Evolutionary conservation across 192 early-diverging fungal species (phyloP), one percentile per base, ranked within the genome.

Genomic region (Coemansia pectinata): DNA sequence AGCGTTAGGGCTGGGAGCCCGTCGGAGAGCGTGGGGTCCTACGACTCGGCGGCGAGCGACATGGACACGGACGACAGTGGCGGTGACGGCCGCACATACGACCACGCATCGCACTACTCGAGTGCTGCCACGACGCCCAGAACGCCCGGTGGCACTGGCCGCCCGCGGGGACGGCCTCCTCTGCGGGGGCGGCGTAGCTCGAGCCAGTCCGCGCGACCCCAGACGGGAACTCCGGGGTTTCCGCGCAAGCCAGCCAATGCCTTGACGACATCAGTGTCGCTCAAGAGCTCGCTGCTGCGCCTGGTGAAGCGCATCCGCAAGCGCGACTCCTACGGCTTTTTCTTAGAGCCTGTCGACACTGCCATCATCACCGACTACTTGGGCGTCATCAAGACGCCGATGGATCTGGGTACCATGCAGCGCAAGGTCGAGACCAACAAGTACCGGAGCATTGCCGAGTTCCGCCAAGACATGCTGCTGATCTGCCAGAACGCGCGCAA

Each of bases 361-460:
- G 69, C 57, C 1, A 64, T 87, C 1, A 91, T 96, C 9, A 72
- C 90, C 0, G 96, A 98, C 65, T 98, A 98, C 76, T 75, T 91
- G 6, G 81, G 73, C 6, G 87, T 95, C 2, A 91, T 98, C 60
- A 90, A 87, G 47, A 67, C 85, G 11, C 95, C 96, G 9, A 98
- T 97, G 96, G 96, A 97, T 66, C 86, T 97, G 66, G 90, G 90
- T 10, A 96, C 95, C 5, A 96, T 98, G 91, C 82, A 87, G 63
- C 70, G 85, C 42, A 96, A 95, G 71, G 80, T 95, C 4, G 71
- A 86, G 12, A 66, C 77, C 2, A 75, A 84, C 10, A 66, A 75
- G 67, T 98, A 98, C 72, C 74, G 53, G 11, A 72, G 83, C 31
- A 89, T 91, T 31, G 87, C 85, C 36, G 86, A 90, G 25, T 95